These are phyloP conservation scores for Dunaliella primolecta DNA, from an alignment of 139 green algal species.

Conservation along the genomic window DNA sequence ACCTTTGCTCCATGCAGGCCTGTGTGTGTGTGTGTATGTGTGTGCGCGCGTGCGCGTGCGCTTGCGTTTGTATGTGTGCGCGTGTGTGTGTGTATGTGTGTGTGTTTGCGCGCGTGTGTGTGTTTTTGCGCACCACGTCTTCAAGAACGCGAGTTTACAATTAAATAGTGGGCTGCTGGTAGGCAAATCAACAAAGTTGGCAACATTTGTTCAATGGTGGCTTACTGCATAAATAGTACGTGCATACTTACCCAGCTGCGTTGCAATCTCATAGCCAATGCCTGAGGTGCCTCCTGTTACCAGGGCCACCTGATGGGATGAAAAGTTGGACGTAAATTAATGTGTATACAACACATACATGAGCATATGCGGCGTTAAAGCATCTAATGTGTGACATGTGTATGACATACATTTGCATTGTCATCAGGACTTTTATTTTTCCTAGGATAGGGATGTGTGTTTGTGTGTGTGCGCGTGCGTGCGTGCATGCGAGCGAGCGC, in stretches of 20 bases:
- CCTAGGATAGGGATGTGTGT: no score
- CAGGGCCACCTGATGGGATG: conserved; percentile 63
- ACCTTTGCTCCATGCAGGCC: conserved; percentile 80
- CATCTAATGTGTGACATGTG: not conserved
- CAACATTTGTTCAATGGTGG: no score
- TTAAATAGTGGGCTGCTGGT: no score
- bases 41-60: not conserved
- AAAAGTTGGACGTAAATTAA: not conserved
- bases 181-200: no score
- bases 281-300: conserved; percentile 81
- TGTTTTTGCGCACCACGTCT: no score
- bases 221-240: no score
- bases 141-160: no score
- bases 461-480: no score
- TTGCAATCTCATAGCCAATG: conserved; percentile 83
- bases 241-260: conserved; percentile 74
- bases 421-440: no score
- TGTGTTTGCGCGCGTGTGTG: not conserved
- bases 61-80: not conserved
- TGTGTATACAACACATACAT: not conserved
- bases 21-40: conserved; percentile 35
- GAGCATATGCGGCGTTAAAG: not conserved
- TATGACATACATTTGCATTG: no score
- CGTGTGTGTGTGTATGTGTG: not conserved
- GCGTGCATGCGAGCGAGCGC: no score